These are phyloP conservation scores for Mycena maculata DNA, from an alignment of 768 basidiomycete genomes.

Conservation along the genomic window DNA sequence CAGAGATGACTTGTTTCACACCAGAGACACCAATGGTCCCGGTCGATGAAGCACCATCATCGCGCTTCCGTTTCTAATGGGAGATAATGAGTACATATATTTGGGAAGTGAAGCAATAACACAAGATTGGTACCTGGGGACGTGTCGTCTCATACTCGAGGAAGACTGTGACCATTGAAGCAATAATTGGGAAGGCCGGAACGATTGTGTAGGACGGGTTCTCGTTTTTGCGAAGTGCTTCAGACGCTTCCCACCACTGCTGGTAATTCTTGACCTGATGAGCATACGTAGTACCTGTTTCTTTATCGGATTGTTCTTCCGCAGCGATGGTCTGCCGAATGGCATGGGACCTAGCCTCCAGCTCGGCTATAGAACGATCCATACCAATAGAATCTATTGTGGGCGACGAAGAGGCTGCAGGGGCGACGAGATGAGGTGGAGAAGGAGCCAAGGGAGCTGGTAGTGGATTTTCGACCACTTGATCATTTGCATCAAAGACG, in stretches of 20 bases:
- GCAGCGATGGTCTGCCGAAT: constrained; percentile 7
- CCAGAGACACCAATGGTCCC: not conserved
- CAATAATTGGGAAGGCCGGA: constrained; percentile 10
- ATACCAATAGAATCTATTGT: too few relatives aligned
- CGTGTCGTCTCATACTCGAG: constrained; percentile 21
- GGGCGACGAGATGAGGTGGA: not conserved
- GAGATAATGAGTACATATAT: not conserved
- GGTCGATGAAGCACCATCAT: not conserved
- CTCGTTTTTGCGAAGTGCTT: not conserved
- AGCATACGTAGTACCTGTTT: not conserved
- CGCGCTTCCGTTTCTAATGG: constrained; percentile 11
- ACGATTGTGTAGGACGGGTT: not conserved
- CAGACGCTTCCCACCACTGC: constrained; percentile 3
- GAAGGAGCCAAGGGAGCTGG: not conserved
- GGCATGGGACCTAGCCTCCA: constrained; percentile 7
- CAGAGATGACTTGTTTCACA: constrained; percentile 6
- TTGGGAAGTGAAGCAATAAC: not conserved
- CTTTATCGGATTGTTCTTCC: constrained; percentile 17
- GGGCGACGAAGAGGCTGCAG: too few relatives aligned
- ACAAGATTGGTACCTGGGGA: not conserved
- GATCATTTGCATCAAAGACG: not conserved
- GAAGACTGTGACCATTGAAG: constrained; percentile 4
- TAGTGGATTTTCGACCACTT: constrained; percentile 1
- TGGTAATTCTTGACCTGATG: constrained; percentile 9
- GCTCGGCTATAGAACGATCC: not conserved